Evolutionary conservation across 23 red algal genomes (phyloP), one percentile per base, ranked within the genome.

Genomic region (Gracilaria vermiculophylla): DNA sequence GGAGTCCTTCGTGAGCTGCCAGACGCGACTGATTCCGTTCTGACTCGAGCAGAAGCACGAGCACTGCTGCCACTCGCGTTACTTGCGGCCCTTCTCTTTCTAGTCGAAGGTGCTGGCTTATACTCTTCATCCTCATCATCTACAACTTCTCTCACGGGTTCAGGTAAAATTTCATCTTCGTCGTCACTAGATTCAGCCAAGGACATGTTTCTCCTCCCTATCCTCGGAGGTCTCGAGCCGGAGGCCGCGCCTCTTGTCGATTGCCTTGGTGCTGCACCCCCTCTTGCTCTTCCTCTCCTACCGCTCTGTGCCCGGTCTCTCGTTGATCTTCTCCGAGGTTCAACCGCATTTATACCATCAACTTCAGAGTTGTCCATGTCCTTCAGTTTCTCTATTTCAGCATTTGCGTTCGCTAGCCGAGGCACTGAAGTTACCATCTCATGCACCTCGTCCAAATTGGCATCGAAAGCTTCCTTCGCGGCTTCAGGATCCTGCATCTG

Each of bases 51-150:
- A 4, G 84, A 76, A 16, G 60, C 44, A 19, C 84, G 66, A 47
- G 25, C 56, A 42, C 27, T 69, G 19, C 62, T 73, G 6, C 34
- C 69, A 12, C 39, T 64, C 17, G 84, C 84, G 14, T 49, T 57
- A n/a, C 31, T 79, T 20, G 76, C 19, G 0, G 84, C 51, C 11
- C 69, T 65, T 43, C 84, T 65, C 35, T 88, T 88, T 19, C 84
- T 40, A 34, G 66, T 76, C 12, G 84, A 88, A 31, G 84, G 39
- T 27, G 74, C 8, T 15, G 84, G 84, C 29, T 58, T 52, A 48
- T 61, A 88, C 11, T 76, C 84, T 44, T 62, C 72, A 27, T 78
- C 69, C 23, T 48, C 40, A 29, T 76, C 69, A 10, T 42, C 15
- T 4, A 76, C 34, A 57, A 0, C 16, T 23, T 53, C 49, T 24